Base-by-base conservation (phyloP, 495 filamentous ascomycete species). In the Halenospora varia region DNA sequence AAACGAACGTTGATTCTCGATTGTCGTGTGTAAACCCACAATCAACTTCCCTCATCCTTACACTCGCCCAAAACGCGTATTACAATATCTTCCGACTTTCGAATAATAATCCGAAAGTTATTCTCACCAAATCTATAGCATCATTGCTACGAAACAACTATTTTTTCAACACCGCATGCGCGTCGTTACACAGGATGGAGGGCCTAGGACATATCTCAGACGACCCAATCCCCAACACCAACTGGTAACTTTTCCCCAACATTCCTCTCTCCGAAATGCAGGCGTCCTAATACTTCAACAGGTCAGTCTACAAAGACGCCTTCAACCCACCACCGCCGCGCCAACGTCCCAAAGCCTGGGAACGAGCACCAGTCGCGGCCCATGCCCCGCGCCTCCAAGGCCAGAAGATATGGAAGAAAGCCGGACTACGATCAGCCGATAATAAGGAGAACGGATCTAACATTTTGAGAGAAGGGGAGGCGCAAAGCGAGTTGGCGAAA, bases 331-430 rank as follows among this genome's bases (percentile, higher is more conserved):
- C 45, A 40, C 59, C 48, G 29, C 47, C 45, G 10, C 11, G 20
- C 0, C 59, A 60, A 9, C 20, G 23, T 15, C n/a, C 45, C 17
- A 62, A 59, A 50, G 45, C 63, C 2, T 68, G 66, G 66, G 66
- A 66, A 48, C 60, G 66, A 40, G 58, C 58, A 35, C 58, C 60
- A 25, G 62, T 64, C 17, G 13, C 62, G n/a, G 60, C 66, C 6
- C 60, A 64, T 57, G 60, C 60, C 49, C 66, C 66, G 25, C 62
- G 63, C 24, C 39, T 66, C 2, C 57, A 60, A 22, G 63, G 66
- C 46, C 60, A 66, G 22, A 68, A 66, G 52, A 58, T 68, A 3
- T 68, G 66, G 66, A 68, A 68, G 59, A 62, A 53, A 53, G 25
- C 42, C 29, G 59, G 58, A 1, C 3, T 59, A 2, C 46, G 39